These are phyloP conservation scores for Penicillium chermesinum DNA, from an alignment of 495 filamentous ascomycete species.

Conservation along the genomic window DNA sequence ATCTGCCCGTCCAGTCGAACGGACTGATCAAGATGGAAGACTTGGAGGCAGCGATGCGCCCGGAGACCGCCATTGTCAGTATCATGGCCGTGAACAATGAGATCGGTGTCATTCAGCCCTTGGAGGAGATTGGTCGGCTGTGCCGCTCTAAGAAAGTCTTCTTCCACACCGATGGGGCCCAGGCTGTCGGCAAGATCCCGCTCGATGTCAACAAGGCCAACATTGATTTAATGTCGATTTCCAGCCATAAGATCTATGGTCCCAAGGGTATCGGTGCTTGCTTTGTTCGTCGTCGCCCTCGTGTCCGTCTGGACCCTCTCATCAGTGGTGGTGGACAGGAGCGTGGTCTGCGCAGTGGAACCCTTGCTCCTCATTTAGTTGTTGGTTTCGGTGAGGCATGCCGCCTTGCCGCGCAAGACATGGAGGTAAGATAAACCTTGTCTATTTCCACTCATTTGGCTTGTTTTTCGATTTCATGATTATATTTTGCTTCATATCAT, in stretches of 20 bases:
- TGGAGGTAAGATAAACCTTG: constrained; percentile 61
- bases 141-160: constrained; percentile 91
- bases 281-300: constrained; percentile 84
- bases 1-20: constrained; percentile 80
- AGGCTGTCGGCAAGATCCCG: constrained; percentile 96
- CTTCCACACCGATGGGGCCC: constrained; percentile 97
- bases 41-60: constrained; percentile 84
- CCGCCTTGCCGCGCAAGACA: constrained; percentile 80
- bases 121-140: constrained; percentile 88
- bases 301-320: constrained; percentile 90
- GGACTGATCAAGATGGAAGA: constrained; percentile 80
- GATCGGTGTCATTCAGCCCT: constrained; percentile 93
- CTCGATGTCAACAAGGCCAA: constrained; percentile 96
- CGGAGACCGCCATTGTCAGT: constrained; percentile 86
- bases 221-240: constrained; percentile 96
- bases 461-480: constrained; percentile 29
- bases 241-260: constrained; percentile 98
- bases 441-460: neutral
- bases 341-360: constrained; percentile 87
- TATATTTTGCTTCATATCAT: constrained; percentile 61
- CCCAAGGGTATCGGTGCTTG: constrained; percentile 96
- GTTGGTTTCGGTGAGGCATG: constrained; percentile 96
- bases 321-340: constrained; percentile 97
- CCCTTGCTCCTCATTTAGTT: constrained; percentile 79
- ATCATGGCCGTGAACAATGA: constrained; percentile 99